Base-by-base conservation (phyloP, 176 grass and related monocot species). In the Panicum miliaceum region DNA sequence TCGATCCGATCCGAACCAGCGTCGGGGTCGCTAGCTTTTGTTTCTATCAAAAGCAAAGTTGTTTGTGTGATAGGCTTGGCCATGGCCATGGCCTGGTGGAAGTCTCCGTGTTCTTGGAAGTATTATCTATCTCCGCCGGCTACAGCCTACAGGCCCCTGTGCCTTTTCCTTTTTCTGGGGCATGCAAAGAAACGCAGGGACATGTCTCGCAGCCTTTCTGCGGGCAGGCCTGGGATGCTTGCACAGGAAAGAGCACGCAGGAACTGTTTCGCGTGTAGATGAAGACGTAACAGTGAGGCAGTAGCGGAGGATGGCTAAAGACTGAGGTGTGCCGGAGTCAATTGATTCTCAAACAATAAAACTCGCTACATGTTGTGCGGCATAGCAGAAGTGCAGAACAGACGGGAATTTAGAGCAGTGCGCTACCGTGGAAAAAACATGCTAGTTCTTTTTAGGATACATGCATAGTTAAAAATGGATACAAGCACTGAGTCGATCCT, bases 131-230 rank as follows among this genome's bases (percentile, higher is more conserved):
- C 71, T 64, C 36, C 16, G 64, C 4, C 51, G 20, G 27, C 29
- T 32, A n/a, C n/a, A 32, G 29, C 29, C 68, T 56, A 79, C 81
- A 80, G 29, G 4, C 19, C 56, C 8, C 14, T 53, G 59, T 32
- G 0, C 57, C 3, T 7, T 79, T 47, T 26, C 23, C 68, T 73
- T 86, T 63, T 63, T 63, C 12, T 32, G 25, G 60, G 60, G 57
- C 3, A 32, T 63, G 60, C 60, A 63, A 63, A 6, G 12, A 83
- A 85, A 47, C 10, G 10, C 11, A 63, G 41, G 79, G 58, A 56
- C 79, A 70, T 53, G 69, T 51, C 73, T 27, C 56, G 9, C 77
- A 70, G 63, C 77, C 42, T 89, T 85, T 68, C 70, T 43, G 62
- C 61, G 41, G 36, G 29, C n/a, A 25, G 34, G 61, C 50, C 50